Evolutionary conservation across 768 basidiomycete genomes (phyloP).

Genomic region (Megacollybia marginata): DNA sequence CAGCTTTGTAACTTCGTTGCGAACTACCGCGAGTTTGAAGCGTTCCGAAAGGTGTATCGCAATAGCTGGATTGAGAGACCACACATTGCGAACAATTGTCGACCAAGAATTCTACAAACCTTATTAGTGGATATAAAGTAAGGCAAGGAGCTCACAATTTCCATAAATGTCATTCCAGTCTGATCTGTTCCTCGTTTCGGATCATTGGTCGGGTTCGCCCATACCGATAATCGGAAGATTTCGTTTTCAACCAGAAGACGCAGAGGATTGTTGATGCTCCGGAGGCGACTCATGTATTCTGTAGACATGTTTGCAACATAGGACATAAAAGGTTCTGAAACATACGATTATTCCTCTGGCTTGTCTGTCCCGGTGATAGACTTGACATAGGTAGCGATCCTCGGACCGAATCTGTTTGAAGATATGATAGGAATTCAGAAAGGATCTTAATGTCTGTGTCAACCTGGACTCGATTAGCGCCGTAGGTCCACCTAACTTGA

Average conservation of each 20-base stretch:
- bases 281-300: conserved; percentile 58
- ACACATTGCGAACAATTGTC: conserved; percentile 60
- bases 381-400: conserved; percentile 55
- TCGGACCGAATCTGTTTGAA: conserved; percentile 68
- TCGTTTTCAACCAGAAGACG: conserved; percentile 87
- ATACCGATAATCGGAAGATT: conserved; percentile 76
- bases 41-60: conserved; percentile 83
- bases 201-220: conserved; percentile 85
- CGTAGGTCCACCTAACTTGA: conserved; percentile 85
- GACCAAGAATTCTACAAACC: conserved; percentile 53
- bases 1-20: conserved; percentile 67
- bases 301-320: conserved; percentile 3
- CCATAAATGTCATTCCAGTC: conserved; percentile 36
- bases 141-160: background rate
- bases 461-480: conserved; percentile 87
- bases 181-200: conserved; percentile 59
- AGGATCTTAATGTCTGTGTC: conserved; percentile 84
- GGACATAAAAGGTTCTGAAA: background rate
- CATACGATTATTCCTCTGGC: conserved; percentile 18
- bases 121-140: background rate
- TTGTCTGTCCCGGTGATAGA: conserved; percentile 41
- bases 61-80: conserved; percentile 79
- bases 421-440: conserved; percentile 71
- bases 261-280: conserved; percentile 66
- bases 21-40: conserved; percentile 62